Base-by-base conservation (phyloP, 2,329 filamentous ascomycete species). In the Trichoderma sp. region DNA sequence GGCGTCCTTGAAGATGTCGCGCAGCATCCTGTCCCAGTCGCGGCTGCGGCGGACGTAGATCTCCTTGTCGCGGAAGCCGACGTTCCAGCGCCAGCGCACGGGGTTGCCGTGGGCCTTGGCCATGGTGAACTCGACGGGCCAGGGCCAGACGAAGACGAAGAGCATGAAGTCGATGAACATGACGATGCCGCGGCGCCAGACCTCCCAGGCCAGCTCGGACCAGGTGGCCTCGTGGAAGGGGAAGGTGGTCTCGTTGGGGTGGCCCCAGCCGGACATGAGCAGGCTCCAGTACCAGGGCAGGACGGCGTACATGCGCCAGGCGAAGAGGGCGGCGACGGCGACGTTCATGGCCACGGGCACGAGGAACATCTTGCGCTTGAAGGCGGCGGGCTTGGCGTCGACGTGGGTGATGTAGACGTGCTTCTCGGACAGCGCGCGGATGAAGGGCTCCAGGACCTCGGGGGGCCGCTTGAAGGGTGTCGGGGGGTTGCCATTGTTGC, bases 321-420 rank as follows among this genome's bases (percentile, higher is more conserved):
- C 70, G 70, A 97, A 87, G 39, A 91, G 77, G 2, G 82, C 72
- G 9, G 82, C 79, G 65, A 97, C 87, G 69, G 80, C 77, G 41
- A 90, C 65, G 77, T 97, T 97, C 78, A 97, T 87, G 19, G 88
- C 76, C 19, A 92, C 82, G 17, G 93, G 92, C 0, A 97, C 88
- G 55, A 87, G 72, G 78, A 97, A 97, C 72, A 96, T 90, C 72
- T 91, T 90, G 74, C 86, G 86, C 79, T 97, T 97, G 78, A 93
- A 87, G 30, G 83, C 81, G 21, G 78, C 77, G 0, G 88, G 87
- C 67, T 90, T 88, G 67, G 78, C 79, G 81, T 97, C 93, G 77
- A 96, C 81, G 80, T 97, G 93, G 34, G 90, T 83, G 72, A 97
- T 85, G 83, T 97, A 97, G 74, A 96, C 84, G 76, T 91, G 87